phyloP scores from a whole-genome alignment of 1,284 basidiomycete species.

The Schizopora paradoxa region DNA sequence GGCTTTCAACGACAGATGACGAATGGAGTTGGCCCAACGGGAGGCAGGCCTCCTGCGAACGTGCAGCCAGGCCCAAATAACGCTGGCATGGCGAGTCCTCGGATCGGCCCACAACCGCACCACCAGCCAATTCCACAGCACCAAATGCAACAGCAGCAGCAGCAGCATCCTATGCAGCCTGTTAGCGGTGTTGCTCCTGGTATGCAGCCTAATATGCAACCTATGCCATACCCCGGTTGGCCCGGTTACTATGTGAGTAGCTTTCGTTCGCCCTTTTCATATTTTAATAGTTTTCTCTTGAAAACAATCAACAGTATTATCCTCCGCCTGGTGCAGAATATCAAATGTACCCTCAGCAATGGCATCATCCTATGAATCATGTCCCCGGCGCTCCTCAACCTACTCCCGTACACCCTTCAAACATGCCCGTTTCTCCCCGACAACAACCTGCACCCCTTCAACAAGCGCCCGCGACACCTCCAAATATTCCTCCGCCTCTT shows the following conservation, averaged over 20 bases:
- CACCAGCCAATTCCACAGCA: slow-evolving; percentile 14
- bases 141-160: slow-evolving; percentile 13
- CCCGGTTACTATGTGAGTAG: slow-evolving; percentile 36
- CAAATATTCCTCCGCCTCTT: slow-evolving; percentile 59
- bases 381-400: slow-evolving; percentile 26
- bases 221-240: slow-evolving; percentile 33
- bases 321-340: slow-evolving; percentile 26
- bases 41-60: slow-evolving; percentile 49
- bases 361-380: slow-evolving; percentile 34
- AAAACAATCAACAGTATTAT: slow-evolving; percentile 24
- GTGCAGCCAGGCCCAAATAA: slow-evolving; percentile 41
- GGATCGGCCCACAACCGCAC: slow-evolving; percentile 53
- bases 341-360: slow-evolving; percentile 29
- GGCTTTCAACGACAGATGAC: slow-evolving; percentile 54
- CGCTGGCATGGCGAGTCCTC: slow-evolving; percentile 56
- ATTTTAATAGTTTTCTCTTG: slow-evolving; percentile 21
- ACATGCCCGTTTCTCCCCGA: slow-evolving; percentile 48
- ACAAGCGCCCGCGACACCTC: slow-evolving; percentile 60
- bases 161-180: slow-evolving; percentile 36
- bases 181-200: slow-evolving; percentile 39
- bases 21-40: slow-evolving; percentile 45
- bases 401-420: slow-evolving; percentile 29
- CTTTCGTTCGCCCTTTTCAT: slow-evolving; percentile 9
- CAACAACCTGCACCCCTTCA: slow-evolving; percentile 51
- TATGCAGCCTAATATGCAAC: slow-evolving; percentile 37